Conservation (phyloP, 176 grass and related monocot species). For the Triticum timopheevii region DNA sequence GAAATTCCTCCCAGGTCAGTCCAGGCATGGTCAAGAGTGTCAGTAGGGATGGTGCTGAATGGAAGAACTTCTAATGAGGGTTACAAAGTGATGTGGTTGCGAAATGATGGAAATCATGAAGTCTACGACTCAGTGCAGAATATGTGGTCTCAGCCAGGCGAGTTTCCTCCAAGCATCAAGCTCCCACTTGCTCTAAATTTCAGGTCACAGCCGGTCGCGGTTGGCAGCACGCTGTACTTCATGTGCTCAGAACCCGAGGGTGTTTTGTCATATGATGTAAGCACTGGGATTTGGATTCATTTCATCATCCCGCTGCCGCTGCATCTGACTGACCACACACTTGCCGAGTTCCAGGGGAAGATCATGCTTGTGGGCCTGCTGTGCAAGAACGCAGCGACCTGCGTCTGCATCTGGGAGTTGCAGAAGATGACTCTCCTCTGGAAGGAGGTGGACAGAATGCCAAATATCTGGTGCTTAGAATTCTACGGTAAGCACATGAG, state of each 20-base stretch:
- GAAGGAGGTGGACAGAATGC: slow-evolving; percentile 99
- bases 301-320: slow-evolving; percentile 79
- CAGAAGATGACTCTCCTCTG: slow-evolving; percentile 99
- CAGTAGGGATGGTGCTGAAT: slow-evolving; percentile 90
- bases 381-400: slow-evolving; percentile 91
- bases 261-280: slow-evolving; percentile 87
- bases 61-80: slow-evolving; percentile 53
- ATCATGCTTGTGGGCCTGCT: slow-evolving; percentile 91
- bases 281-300: slow-evolving; percentile 76
- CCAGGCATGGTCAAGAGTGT: slow-evolving; percentile 80
- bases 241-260: slow-evolving; percentile 92
- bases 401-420: slow-evolving; percentile 97
- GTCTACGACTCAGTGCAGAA: slow-evolving; percentile 75
- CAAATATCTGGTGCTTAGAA: slow-evolving; percentile 99
- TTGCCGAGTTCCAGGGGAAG: slow-evolving; percentile 79
- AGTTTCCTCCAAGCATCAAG: slow-evolving; percentile 73
- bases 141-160: slow-evolving; percentile 53
- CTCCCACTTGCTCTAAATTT: slow-evolving; percentile 86
- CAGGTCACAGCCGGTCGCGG: slow-evolving; percentile 80
- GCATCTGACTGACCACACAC: slow-evolving; percentile 74
- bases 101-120: slow-evolving; percentile 66
- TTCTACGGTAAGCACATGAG: slow-evolving; percentile 97
- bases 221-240: slow-evolving; percentile 85
- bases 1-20: slow-evolving; percentile 80
- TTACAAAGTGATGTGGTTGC: slow-evolving; percentile 93